Base-by-base conservation (phyloP, 345 rosid genomes). In the Heritiera fomes region DNA sequence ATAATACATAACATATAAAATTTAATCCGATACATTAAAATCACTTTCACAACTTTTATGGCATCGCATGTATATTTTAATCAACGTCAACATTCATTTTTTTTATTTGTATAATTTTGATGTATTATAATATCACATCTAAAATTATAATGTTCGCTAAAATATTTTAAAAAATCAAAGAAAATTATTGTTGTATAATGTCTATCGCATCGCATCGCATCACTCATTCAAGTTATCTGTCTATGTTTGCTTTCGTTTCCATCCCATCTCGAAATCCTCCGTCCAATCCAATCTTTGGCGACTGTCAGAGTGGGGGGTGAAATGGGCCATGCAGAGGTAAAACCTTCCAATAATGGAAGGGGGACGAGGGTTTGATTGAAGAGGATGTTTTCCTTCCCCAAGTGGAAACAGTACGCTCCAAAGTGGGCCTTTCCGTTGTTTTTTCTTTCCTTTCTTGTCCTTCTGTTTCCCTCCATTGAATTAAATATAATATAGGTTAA, bases 291-390 rank as follows among this genome's bases (percentile, higher is more conserved):
- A 23, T 0, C 34, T 0, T 20, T 23, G 38, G 38, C 28, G 2
- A 0, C 8, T 41, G 71, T 41, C 41, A 18, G 71, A 41, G 52
- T 8, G 52, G 73, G 73, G 38, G 38, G 15, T 20, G 55, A 43
- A 45, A 10, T 14, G 12, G 34, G 83, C 75, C 78, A 81, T 52
- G 17, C 10, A 15, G 38, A 45, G 15, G 40, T 5, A 79, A 83
- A 83, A 87, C 79, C 77, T 86, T 83, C 93, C 92, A 78, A 85
- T 89, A 90, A 84, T 89, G 88, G 94, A 89, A 86, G 84, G 72
- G 84, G 83, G 91, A 89, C 91, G 88, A 91, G 89, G 88, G 76
- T 79, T 67, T 81, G 47, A 77, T 78, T 76, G 83, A 79, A 73
- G 76, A 61, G 74, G 83, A 62, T 78, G 71, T 47, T 87, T 87